phyloP scores from a whole-genome alignment of 192 early-diverging fungal species.

The Backusella macrospora region DNA sequence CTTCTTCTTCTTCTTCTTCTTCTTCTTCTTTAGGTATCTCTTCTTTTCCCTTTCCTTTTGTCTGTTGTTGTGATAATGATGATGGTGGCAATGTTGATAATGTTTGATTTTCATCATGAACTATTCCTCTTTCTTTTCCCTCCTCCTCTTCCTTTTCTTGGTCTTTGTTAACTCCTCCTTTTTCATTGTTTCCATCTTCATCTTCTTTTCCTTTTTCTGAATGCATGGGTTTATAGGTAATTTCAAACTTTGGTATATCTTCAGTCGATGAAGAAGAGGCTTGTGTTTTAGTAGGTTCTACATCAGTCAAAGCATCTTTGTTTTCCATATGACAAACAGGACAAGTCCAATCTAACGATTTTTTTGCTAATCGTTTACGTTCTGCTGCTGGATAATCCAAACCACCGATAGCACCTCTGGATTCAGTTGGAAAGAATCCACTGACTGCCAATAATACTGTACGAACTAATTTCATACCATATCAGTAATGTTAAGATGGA shows the following conservation, averaged over 20 bases:
- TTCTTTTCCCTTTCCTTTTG: not conserved
- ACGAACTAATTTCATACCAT: constrained; percentile 54
- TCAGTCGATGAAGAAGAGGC: not conserved
- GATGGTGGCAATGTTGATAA: not conserved
- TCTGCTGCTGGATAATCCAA: constrained; percentile 73
- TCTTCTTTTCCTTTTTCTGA: not conserved
- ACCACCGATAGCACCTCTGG: constrained; percentile 81
- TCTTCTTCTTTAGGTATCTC: not conserved
- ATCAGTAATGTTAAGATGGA: not conserved
- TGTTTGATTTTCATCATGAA: not conserved
- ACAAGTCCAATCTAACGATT: constrained; percentile 46
- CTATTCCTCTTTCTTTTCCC: not conserved
- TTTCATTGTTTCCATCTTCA: not conserved
- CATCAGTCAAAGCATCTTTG: constrained; percentile 43
- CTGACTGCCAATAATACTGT: constrained; percentile 88
- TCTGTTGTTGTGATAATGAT: not conserved
- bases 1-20: not conserved
- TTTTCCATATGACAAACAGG: constrained; percentile 37
- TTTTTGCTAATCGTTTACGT: constrained; percentile 59
- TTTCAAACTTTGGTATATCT: constrained; percentile 15
- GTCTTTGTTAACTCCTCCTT: not conserved
- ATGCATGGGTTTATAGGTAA: constrained; percentile 12
- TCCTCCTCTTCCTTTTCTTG: not conserved
- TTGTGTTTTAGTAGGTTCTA: not conserved
- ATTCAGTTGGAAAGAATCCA: constrained; percentile 87